Percentiles rank a stretch among this genome's conserved stretches.
These are phyloP conservation scores for Hygrophorus russula DNA, from an alignment of 768 basidiomycete species.

Conservation along the genomic window DNA sequence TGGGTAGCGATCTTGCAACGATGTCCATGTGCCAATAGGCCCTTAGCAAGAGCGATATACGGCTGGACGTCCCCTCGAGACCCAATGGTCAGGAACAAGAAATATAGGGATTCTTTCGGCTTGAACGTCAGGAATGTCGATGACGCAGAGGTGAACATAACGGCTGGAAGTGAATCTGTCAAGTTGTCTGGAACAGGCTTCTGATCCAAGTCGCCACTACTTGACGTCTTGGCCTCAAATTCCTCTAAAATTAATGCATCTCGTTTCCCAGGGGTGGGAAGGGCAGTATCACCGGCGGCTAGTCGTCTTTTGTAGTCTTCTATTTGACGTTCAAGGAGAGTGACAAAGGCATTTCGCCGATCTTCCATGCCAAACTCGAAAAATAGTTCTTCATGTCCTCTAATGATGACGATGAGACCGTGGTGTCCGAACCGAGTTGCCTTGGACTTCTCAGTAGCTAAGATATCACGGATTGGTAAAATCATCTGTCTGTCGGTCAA, in stretches of 20 bases:
- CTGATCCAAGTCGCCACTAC: slow-evolving; percentile 29
- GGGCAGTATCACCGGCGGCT: slow-evolving; percentile 28
- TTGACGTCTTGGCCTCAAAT: slow-evolving; percentile 45
- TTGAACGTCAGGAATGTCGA: slow-evolving; percentile 97
- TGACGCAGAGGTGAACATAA: slow-evolving; percentile 94
- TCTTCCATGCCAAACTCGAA: slow-evolving; percentile 84
- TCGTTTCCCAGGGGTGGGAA: slow-evolving; percentile 41
- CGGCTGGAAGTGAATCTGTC: slow-evolving; percentile 69
- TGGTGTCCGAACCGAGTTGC: slow-evolving; percentile 85
- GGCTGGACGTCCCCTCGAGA: slow-evolving; percentile 97
- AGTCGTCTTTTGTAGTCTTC: slow-evolving; percentile 53
- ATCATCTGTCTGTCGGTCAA: slow-evolving; percentile 60
- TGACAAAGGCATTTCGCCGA: slow-evolving; percentile 68
- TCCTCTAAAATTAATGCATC: slow-evolving; percentile 81
- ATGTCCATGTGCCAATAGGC: slow-evolving; percentile 84
- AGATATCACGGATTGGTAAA: slow-evolving; percentile 80
- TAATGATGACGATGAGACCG: slow-evolving; percentile 83
- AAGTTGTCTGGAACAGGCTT: slow-evolving; percentile 39
- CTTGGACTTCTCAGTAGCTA: slow-evolving; percentile 74
- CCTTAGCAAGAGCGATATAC: slow-evolving; percentile 92
- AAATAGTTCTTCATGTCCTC: slow-evolving; percentile 96
- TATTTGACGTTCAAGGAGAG: slow-evolving; percentile 68
- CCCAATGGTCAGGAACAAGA: slow-evolving; percentile 94
- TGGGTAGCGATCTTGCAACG: slow-evolving; percentile 87
- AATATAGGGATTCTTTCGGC: slow-evolving; percentile 71